These are phyloP conservation scores for Termitomyces sp. DNA, from an alignment of 1,284 basidiomycete species.

Conservation along the genomic window DNA sequence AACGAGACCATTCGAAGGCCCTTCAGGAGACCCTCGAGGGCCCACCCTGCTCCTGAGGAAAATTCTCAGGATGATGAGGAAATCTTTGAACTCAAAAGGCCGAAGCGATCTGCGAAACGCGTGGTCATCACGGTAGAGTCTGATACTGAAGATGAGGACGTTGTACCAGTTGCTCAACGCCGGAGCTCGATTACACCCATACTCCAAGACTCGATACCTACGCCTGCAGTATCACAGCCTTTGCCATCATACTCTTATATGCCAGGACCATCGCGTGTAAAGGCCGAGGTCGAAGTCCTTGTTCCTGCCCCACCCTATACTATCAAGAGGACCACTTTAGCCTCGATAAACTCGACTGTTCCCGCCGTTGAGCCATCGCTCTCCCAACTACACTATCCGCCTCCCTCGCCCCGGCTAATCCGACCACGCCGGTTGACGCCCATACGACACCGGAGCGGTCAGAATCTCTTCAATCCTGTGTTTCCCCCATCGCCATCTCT, in stretches of 20 bases:
- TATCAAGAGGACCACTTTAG: slow-evolving; percentile 11
- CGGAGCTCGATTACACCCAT: slow-evolving; percentile 16
- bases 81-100: slow-evolving; percentile 13
- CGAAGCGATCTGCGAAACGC: slow-evolving; percentile 18
- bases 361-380: slow-evolving; percentile 6
- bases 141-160: slow-evolving; percentile 31
- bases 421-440: slow-evolving; percentile 62
- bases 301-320: slow-evolving; percentile 30
- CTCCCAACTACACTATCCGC: slow-evolving; percentile 20
- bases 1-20: slow-evolving; percentile 9
- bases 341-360: slow-evolving; percentile 7
- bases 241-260: slow-evolving; percentile 2
- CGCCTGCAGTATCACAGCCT: slow-evolving; percentile 1
- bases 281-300: slow-evolving; percentile 35
- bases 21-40: slow-evolving; percentile 8
- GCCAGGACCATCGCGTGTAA: slow-evolving; percentile 7
- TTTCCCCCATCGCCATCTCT: slow-evolving; percentile 42
- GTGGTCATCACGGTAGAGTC: slow-evolving; percentile 22
- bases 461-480: slow-evolving; percentile 35
- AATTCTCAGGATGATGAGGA: slow-evolving; percentile 17
- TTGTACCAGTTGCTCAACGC: slow-evolving; percentile 11
- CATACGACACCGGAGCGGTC: slow-evolving; percentile 39
- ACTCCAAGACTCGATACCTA: slow-evolving; percentile 2
- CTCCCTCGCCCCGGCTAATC: slow-evolving; percentile 29
- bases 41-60: background rate